phyloP scores from a whole-genome alignment of 192 early-diverging fungal genomes.

The Jimgerdemannia flammicorona region DNA sequence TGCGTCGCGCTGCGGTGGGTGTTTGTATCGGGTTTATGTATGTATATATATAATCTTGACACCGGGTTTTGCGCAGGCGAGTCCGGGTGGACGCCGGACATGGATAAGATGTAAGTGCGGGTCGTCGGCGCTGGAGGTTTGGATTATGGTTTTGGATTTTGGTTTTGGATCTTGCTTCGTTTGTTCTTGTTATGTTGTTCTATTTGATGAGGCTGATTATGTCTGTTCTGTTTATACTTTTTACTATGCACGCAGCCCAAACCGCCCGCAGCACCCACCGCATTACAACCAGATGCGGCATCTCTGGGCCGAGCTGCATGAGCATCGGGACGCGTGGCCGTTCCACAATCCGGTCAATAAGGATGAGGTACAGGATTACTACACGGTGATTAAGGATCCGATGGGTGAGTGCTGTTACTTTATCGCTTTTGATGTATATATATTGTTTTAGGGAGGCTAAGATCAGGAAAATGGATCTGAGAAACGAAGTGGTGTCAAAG shows the following conservation, averaged over 20 bases:
- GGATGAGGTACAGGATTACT: conserved; percentile 91
- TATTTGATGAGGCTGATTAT: no score
- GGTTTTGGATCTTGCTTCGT: no score
- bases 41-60: no score
- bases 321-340: conserved; percentile 85
- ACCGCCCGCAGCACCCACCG: conserved; percentile 42
- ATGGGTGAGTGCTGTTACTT: conserved; percentile 66
- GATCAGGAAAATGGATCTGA: no score
- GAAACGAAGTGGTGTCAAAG: no score
- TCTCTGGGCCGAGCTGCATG: conserved; percentile 73
- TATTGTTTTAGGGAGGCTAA: no score
- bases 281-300: conserved; percentile 67
- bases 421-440: no score
- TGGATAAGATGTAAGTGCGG: conserved; percentile 59
- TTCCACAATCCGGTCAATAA: conserved; percentile 89
- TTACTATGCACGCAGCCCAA: conserved; percentile 17
- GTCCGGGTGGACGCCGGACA: conserved; percentile 91
- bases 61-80: conserved; percentile 55
- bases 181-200: no score
- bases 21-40: no score
- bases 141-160: no score
- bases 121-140: no score
- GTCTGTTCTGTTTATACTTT: neutral
- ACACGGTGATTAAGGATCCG: conserved; percentile 92
- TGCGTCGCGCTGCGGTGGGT: no score